phyloP scores from a whole-genome alignment of 805 yeast species.

The Candida andamanensis region DNA sequence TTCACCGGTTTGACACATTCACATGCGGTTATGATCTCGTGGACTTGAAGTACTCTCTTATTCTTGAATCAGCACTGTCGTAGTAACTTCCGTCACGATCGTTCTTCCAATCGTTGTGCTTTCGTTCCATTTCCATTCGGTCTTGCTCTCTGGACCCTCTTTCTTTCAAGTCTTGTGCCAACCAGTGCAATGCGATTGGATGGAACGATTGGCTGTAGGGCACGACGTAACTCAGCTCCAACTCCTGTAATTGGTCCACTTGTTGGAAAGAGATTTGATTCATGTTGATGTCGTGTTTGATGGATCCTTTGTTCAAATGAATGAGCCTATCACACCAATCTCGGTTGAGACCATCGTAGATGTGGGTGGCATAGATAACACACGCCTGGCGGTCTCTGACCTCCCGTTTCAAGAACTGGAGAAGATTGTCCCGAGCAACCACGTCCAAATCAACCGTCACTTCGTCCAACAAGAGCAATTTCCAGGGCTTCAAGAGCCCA shows the following conservation, averaged over 20 bases:
- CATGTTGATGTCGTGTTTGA: slow-evolving; percentile 32
- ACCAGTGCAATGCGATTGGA: slow-evolving; percentile 71
- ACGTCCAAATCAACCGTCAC: slow-evolving; percentile 97
- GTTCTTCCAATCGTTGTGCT: slow-evolving; percentile 55
- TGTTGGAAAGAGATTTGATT: slow-evolving; percentile 25
- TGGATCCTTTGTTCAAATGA: slow-evolving; percentile 69
- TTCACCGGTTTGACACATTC: no score
- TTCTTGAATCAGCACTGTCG: slow-evolving; percentile 41
- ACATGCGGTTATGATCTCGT: slow-evolving; percentile 41
- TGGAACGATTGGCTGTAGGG: slow-evolving; percentile 52
- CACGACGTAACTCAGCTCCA: slow-evolving; percentile 22
- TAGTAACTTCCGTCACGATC: slow-evolving; percentile 32
- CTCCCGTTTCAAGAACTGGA: slow-evolving; percentile 69
- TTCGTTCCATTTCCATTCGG: slow-evolving; percentile 29
- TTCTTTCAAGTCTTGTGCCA: slow-evolving; percentile 44
- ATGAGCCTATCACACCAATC: slow-evolving; percentile 80
- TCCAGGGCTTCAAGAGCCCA: slow-evolving; percentile 93
- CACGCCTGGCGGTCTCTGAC: slow-evolving; percentile 65
- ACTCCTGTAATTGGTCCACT: slow-evolving; percentile 6
- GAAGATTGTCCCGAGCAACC: slow-evolving; percentile 70
- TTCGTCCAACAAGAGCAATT: slow-evolving; percentile 80
- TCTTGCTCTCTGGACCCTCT: slow-evolving; percentile 54
- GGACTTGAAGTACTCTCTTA: slow-evolving; percentile 46
- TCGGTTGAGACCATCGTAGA: slow-evolving; percentile 85
- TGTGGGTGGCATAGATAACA: slow-evolving; percentile 91